Conservation (phyloP, 345 rosid species). For the Eucalyptus pauciflora region DNA sequence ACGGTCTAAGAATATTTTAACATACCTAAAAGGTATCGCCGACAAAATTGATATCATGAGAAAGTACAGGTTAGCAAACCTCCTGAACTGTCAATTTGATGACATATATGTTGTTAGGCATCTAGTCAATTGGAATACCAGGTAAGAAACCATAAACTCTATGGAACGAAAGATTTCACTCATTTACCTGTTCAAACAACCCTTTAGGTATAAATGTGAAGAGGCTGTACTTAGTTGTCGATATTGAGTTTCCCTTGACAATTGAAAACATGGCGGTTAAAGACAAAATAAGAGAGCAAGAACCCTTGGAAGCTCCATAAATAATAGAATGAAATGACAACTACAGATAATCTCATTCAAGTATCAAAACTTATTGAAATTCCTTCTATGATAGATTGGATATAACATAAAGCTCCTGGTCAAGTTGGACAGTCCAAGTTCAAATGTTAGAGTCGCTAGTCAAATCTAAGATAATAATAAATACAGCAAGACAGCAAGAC, state of each 20-base stretch:
- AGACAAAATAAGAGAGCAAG: not conserved
- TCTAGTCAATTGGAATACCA: not conserved
- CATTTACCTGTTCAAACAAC: conserved; percentile 90
- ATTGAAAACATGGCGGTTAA: not conserved
- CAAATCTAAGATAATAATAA: not conserved
- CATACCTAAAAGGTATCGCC: conserved; percentile 88
- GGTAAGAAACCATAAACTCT: too few relatives aligned
- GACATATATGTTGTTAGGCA: conserved; percentile 11
- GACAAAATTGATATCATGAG: conserved; percentile 90
- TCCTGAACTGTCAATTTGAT: conserved; percentile 84
- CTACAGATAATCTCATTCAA: not conserved
- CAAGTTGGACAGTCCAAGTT: not conserved
- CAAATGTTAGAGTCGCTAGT: not conserved
- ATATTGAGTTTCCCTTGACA: conserved; percentile 71
- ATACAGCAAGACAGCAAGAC: not conserved
- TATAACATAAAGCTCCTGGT: not conserved
- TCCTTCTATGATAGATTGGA: not conserved
- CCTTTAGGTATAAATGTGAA: conserved; percentile 92
- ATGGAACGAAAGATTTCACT: not conserved
- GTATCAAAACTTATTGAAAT: not conserved
- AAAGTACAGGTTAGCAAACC: conserved; percentile 93
- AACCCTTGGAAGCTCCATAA: not conserved
- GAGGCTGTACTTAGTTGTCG: conserved; percentile 96
- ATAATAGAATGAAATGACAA: not conserved
- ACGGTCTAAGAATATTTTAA: not conserved